A percentile compares a stretch with the other conserved stretches of the same genome.
These are phyloP conservation scores for Gastrolobium villosum DNA, from an alignment of 306 rosid species.

Conservation along the genomic window DNA sequence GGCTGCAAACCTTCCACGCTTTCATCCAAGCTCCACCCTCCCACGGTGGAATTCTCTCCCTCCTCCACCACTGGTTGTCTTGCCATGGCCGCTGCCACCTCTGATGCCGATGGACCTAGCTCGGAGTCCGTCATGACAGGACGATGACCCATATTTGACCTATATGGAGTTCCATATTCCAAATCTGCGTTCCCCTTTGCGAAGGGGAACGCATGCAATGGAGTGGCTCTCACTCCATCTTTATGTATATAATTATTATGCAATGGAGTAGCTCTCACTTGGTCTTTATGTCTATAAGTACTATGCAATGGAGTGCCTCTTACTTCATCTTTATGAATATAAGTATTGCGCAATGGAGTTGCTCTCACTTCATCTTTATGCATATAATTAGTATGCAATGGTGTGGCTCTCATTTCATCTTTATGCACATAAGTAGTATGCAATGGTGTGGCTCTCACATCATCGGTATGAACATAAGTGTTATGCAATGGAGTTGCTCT, in stretches of 20 bases:
- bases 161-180: conserved; percentile 70
- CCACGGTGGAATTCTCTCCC: conserved; percentile 64
- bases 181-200: conserved; percentile 1
- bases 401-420: too few species aligned
- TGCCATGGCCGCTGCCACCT: conserved; percentile 82
- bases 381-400: neutral
- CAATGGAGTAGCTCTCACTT: too few species aligned
- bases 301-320: too few species aligned
- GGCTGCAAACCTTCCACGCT: conserved; percentile 77
- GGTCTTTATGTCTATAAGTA: too few species aligned
- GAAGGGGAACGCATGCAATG: conserved; percentile 32
- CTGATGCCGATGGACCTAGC: conserved; percentile 94
- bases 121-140: conserved; percentile 76
- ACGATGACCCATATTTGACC: conserved; percentile 46
- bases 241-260: neutral
- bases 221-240: conserved; percentile 50
- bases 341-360: too few species aligned
- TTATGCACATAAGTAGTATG: too few species aligned
- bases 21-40: conserved; percentile 77
- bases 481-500: too few species aligned
- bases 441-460: too few species aligned
- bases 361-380: conserved; percentile 34
- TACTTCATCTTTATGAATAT: too few species aligned
- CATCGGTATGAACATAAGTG: too few species aligned
- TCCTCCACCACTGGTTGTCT: conserved; percentile 52